Percentiles rank a stretch among this genome's conserved stretches.
These are phyloP conservation scores for Carex arenaria DNA, from an alignment of 202 grass and related monocot genomes.

Conservation along the genomic window DNA sequence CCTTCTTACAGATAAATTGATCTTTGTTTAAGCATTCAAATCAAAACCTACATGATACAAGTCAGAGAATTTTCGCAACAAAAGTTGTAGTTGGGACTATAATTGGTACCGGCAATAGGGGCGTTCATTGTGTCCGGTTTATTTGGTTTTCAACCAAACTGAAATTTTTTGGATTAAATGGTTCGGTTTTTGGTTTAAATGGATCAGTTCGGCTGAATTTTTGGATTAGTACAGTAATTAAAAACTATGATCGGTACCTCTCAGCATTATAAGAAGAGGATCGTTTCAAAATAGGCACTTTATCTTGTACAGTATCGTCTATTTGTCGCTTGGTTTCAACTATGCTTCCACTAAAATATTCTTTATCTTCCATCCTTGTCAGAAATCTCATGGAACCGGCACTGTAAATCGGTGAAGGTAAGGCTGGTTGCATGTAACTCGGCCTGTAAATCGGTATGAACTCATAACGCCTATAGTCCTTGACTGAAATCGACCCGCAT, in stretches of 20 bases:
- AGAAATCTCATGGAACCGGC: constrained; percentile 43
- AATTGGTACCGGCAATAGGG: neutral
- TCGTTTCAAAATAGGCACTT: constrained; percentile 47
- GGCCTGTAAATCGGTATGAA: constrained; percentile 59
- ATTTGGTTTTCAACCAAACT: too few relatives aligned
- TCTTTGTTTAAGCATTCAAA: neutral
- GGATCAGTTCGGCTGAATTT: too few relatives aligned
- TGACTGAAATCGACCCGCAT: constrained; percentile 78
- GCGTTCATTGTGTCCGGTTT: too few relatives aligned
- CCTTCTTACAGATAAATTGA: neutral
- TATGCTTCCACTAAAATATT: constrained; percentile 86
- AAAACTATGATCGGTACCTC: constrained; percentile 41
- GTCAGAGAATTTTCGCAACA: neutral
- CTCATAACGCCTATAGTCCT: constrained; percentile 44
- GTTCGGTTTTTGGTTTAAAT: too few relatives aligned
- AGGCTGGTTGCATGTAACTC: constrained; percentile 53
- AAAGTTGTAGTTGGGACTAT: neutral
- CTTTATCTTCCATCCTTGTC: constrained; percentile 62
- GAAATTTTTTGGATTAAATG: too few relatives aligned
- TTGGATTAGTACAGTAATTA: neutral
- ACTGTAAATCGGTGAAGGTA: constrained; percentile 47
- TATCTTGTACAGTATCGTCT: constrained; percentile 42
- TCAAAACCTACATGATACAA: neutral
- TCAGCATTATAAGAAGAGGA: constrained; percentile 82
- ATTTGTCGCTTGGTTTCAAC: constrained; percentile 74